These are phyloP conservation scores for Jackrogersella multiformis DNA, from an alignment of 495 filamentous ascomycete genomes.

Conservation along the genomic window DNA sequence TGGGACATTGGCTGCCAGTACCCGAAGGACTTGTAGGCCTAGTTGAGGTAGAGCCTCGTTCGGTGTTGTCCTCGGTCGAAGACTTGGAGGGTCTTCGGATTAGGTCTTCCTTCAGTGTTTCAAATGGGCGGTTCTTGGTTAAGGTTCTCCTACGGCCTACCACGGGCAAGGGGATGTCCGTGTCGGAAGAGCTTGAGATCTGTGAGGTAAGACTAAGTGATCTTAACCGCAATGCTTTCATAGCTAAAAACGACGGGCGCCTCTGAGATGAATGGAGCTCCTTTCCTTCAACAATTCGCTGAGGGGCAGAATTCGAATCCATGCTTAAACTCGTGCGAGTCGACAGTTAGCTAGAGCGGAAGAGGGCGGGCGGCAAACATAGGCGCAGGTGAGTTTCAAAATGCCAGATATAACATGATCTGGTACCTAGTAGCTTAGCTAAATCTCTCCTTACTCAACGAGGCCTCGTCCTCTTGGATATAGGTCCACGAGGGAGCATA, in stretches of 20 bases:
- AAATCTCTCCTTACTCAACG: conserved; percentile 10
- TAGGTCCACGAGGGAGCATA: conserved; percentile 14
- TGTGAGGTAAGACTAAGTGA: conserved; percentile 45
- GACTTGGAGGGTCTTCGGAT: conserved; percentile 42
- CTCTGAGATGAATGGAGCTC: conserved; percentile 34
- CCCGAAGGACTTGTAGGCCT: conserved; percentile 42
- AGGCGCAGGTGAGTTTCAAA: conserved; percentile 8
- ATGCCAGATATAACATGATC: conserved; percentile 5
- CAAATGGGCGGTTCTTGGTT: conserved; percentile 36
- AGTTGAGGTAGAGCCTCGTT: conserved; percentile 41
- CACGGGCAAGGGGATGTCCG: conserved; percentile 22
- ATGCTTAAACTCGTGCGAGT: conserved; percentile 26
- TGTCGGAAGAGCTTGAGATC: conserved; percentile 39
- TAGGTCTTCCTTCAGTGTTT: conserved; percentile 32
- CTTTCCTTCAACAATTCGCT: conserved; percentile 22
- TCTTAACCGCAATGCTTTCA: conserved; percentile 42
- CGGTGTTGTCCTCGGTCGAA: conserved; percentile 38
- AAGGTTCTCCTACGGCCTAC: conserved; percentile 27
- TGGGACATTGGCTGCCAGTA: conserved; percentile 37
- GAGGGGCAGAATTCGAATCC: conserved; percentile 35
- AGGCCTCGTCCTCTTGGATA: conserved; percentile 1
- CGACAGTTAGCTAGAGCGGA: conserved; percentile 6
- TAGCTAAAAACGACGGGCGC: conserved; percentile 40
- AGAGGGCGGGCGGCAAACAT: conserved; percentile 1
- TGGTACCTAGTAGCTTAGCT: conserved; percentile 1